These are phyloP conservation scores for Chaetomidium leptoderma DNA, from an alignment of 495 filamentous ascomycete genomes.

Conservation along the genomic window DNA sequence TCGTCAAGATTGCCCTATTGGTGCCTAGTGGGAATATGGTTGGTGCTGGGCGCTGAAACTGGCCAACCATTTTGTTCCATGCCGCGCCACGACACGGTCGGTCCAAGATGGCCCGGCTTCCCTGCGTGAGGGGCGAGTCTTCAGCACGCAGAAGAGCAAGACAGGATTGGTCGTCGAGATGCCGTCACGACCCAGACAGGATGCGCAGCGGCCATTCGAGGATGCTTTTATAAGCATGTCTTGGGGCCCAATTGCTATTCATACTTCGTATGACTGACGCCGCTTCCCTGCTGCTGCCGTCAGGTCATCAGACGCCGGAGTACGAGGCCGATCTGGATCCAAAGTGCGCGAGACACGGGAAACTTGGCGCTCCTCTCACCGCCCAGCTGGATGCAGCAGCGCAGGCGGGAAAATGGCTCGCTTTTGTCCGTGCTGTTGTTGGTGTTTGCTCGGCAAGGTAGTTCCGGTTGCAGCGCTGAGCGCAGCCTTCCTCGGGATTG, in stretches of 20 bases:
- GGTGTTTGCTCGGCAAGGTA: not conserved
- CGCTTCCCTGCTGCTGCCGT: not conserved
- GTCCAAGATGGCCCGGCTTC: not conserved
- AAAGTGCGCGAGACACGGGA: not conserved
- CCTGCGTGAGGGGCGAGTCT: not conserved
- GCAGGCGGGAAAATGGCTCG: not conserved
- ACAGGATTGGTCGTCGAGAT: not conserved
- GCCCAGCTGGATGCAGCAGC: not conserved
- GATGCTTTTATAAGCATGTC: not conserved
- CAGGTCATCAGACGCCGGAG: not conserved
- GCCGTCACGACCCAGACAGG: not conserved
- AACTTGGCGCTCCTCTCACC: slow-evolving; percentile 1
- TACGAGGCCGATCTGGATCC: slow-evolving; percentile 2
- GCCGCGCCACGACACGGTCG: slow-evolving; percentile 2
- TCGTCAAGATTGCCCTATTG: not conserved
- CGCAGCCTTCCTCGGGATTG: slow-evolving; percentile 9
- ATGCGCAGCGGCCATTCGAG: not conserved
- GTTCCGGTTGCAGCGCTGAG: not conserved
- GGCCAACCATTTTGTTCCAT: slow-evolving; percentile 16
- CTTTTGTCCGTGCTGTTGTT: not conserved
- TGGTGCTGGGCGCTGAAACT: not conserved
- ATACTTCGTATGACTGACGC: not conserved
- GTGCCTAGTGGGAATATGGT: not conserved
- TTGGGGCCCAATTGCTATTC: not conserved
- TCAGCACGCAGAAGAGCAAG: not conserved